Evolutionary conservation across 1,284 basidiomycete genomes (phyloP), one percentile per base, ranked within the genome.

Genomic region (Schizophyllum amplum): DNA sequence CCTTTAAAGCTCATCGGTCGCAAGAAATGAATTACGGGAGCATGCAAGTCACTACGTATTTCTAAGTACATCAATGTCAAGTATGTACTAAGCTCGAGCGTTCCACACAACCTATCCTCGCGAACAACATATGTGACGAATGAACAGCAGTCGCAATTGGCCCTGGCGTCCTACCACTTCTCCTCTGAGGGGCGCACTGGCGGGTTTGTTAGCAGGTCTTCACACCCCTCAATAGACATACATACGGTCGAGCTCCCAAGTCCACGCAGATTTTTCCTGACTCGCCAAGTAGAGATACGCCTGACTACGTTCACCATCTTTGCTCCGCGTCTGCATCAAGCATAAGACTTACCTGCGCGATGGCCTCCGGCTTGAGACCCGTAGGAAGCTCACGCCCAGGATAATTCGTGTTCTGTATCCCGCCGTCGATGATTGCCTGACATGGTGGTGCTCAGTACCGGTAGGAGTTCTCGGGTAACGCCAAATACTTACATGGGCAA

Each of bases 181-280:
- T 77, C 75, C 54, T 77, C 74, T 21, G 75, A 73, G 11, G 76
- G 76, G 25, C 76, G 75, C 20, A 78, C 76, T 78, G n/a, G 56
- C 21, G 0, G 51, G 46, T 25, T 52, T 27, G 5, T 47, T 22
- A 54, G 23, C 6, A 33, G 33, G 25, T 47, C 22, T 26, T 15
- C 9, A 11, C 24, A 20, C 42, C 53, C 52, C 54, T 24, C 24
- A 54, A 6, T 24, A 57, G 17, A 20, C 22, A 51, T 7, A 67
- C 81, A 73, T 64, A 83, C 83, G 68, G 62, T 87, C 86, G 51
- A 87, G 72, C 64, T 87, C 85, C 80, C 83, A 85, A n/a, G 82
- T 82, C 81, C 79, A 84, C 4, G 81, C 75, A 26, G 81, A 83
- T 17, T 78, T 72, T 53, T 82, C 78, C 69, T 87, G 85, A 24